A percentile compares a stretch with the other conserved stretches of the same genome.
Evolutionary conservation across 2,329 filamentous ascomycete species (phyloP).

Genomic region (Pezicula neosporulosa): DNA sequence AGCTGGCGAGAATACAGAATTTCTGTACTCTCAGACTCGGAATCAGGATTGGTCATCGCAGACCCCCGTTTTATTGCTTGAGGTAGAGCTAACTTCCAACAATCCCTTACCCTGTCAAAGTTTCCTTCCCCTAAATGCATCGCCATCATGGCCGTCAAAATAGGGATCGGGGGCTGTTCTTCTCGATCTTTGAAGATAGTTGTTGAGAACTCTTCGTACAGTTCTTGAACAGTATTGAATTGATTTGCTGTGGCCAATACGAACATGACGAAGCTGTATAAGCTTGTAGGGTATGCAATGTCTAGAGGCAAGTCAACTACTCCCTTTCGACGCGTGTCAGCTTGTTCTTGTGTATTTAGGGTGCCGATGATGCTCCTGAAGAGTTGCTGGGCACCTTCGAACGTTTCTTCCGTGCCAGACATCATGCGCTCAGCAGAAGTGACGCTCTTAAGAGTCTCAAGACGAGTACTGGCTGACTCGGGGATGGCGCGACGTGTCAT

Average conservation of each 20-base stretch:
- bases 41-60: constrained; percentile 17
- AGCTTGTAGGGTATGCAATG: constrained; percentile 28
- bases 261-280: constrained; percentile 53
- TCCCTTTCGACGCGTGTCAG: constrained; percentile 20
- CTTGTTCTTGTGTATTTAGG: constrained; percentile 22
- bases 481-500: constrained; percentile 37
- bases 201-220: constrained; percentile 52
- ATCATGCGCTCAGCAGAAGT: constrained; percentile 15
- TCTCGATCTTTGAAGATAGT: constrained; percentile 32
- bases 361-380: constrained; percentile 19
- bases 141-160: constrained; percentile 67
- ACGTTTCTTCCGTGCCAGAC: constrained; percentile 15
- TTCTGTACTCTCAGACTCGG: not conserved
- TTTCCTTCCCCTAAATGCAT: constrained; percentile 55
- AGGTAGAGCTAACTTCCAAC: constrained; percentile 61
- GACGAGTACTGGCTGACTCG: constrained; percentile 38
- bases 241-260: constrained; percentile 46
- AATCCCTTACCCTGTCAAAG: constrained; percentile 57
- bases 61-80: constrained; percentile 44
- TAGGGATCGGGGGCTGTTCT: constrained; percentile 43
- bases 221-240: constrained; percentile 44
- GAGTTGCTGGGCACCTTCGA: constrained; percentile 19
- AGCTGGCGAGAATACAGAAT: constrained; percentile 32
- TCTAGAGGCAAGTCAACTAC: constrained; percentile 15
- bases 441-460: constrained; percentile 34